These are phyloP conservation scores for Uronychia setigera DNA, from an alignment of 73 alveolate species.

Conservation along the genomic window DNA sequence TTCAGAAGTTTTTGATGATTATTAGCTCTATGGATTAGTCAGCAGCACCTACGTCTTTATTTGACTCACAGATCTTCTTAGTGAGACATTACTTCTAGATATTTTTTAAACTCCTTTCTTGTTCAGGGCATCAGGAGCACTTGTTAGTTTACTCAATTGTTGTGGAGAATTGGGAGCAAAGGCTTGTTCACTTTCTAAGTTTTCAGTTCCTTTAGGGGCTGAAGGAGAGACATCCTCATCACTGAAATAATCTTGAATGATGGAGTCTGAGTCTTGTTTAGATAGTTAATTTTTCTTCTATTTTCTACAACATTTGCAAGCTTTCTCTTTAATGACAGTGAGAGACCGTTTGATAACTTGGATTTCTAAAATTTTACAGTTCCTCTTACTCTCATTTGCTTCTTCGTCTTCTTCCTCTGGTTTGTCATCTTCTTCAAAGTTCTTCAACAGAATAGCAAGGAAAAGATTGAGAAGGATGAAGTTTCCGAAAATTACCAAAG, in stretches of 20 bases:
- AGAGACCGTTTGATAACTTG: neutral
- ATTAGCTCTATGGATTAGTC: too few species aligned
- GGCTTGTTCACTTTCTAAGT: too few species aligned
- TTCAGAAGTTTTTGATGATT: too few species aligned
- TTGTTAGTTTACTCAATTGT: too few species aligned
- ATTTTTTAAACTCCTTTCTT: too few species aligned
- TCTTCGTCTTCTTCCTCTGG: neutral
- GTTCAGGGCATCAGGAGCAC: too few species aligned
- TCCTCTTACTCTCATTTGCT: neutral
- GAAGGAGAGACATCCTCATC: too few species aligned
- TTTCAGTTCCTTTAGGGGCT: too few species aligned
- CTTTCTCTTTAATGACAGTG: neutral
- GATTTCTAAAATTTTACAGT: neutral
- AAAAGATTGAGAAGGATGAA: conserved; percentile 44
- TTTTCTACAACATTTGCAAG: neutral
- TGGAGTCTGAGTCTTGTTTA: neutral
- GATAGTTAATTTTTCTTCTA: neutral
- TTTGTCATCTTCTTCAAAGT: conserved; percentile 23
- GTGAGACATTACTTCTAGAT: too few species aligned
- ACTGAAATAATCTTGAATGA: neutral
- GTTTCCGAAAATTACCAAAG: conserved; percentile 35
- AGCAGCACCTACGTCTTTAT: too few species aligned
- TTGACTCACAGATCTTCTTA: too few species aligned
- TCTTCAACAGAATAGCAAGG: conserved; percentile 53
- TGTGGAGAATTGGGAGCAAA: too few species aligned